phyloP scores from a whole-genome alignment of 2,329 filamentous ascomycete species.

The Aspergillus sclerotialis region DNA sequence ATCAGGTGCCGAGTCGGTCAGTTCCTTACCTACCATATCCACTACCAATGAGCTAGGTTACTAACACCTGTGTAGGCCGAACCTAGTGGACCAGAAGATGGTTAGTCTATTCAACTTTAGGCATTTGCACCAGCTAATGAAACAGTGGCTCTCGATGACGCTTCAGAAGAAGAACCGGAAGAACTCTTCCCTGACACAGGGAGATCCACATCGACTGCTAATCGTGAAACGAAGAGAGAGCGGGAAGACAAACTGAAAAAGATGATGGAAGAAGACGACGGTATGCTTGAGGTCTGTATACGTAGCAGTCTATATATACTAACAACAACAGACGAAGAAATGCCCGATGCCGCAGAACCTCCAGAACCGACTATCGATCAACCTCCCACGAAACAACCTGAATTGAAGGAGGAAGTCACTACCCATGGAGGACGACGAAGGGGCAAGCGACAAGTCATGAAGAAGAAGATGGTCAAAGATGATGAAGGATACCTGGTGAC shows the following conservation, averaged over 20 bases:
- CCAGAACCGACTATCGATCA: constrained; percentile 27
- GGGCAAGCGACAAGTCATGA: constrained; percentile 72
- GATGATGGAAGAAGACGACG: constrained; percentile 67
- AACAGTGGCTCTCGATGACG: constrained; percentile 44
- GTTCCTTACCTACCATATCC: constrained; percentile 2
- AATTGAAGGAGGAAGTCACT: constrained; percentile 46
- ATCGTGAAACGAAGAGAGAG: constrained; percentile 49
- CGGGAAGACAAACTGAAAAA: constrained; percentile 59
- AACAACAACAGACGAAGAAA: constrained; percentile 40
- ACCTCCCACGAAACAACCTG: constrained; percentile 37
- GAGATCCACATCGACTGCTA: constrained; percentile 30
- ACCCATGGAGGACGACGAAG: constrained; percentile 60
- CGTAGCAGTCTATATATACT: no score
- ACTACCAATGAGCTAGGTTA: neutral
- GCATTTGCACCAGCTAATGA: constrained; percentile 17
- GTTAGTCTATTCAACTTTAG: constrained; percentile 22
- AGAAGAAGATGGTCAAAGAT: constrained; percentile 80
- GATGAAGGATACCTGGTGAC: constrained; percentile 94
- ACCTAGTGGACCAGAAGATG: constrained; percentile 43
- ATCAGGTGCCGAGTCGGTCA: constrained; percentile 27
- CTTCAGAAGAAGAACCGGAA: constrained; percentile 52
- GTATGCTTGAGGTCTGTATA: no score
- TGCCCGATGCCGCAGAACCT: constrained; percentile 48
- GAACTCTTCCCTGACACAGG: constrained; percentile 40
- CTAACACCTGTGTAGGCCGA: constrained; percentile 21